Evolutionary conservation across 2,329 filamentous ascomycete genomes (phyloP), one percentile per base, ranked within the genome.

Genomic region (Bimuria novae-zelandiae): DNA sequence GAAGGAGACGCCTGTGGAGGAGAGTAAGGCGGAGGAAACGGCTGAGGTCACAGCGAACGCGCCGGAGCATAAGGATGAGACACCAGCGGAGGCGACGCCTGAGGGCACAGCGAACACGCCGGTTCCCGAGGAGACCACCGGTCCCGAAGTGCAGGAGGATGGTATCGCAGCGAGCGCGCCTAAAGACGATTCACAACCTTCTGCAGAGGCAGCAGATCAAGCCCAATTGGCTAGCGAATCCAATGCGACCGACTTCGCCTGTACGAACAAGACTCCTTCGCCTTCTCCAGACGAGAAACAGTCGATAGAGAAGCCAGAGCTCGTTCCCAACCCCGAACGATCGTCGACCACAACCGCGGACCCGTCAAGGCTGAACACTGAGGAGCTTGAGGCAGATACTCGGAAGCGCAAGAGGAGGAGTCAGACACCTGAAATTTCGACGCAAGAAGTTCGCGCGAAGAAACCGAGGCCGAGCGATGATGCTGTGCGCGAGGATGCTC

Each of bases 341-440:
- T 67, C 67, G 2, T 35, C 47, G 7, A 48, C 45, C 23, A 43
- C 52, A 4, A 68, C 68, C 5, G 61, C 63, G 1, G 70, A 70
- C 29, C 65, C 62, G 17, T 74, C 71, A 14, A 62, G 71, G 10
- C 52, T 74, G 12, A 71, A 71, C 39, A 65, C 69, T 1, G 71
- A 74, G 43, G 73, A 75, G 46, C 43, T 72, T 14, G 71, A 71
- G 50, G 71, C 72, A 12, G 74, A 77, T 14, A 67, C 55, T 11
- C 66, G 61, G 56, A 77, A 77, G 62, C 68, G 76, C 51, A 78
- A 77, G 60, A 64, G 76, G 50, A 62, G 76, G 44, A 77, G 76
- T 42, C 51, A 52, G 16, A 74, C 75, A 22, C 76, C 75, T 10
- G 68, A 74, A 4, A 45, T 73, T 4, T 58, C 65, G 1, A 41